Evolutionary conservation across 345 rosid species (phyloP).

Genomic region (Pistacia atlantica): DNA sequence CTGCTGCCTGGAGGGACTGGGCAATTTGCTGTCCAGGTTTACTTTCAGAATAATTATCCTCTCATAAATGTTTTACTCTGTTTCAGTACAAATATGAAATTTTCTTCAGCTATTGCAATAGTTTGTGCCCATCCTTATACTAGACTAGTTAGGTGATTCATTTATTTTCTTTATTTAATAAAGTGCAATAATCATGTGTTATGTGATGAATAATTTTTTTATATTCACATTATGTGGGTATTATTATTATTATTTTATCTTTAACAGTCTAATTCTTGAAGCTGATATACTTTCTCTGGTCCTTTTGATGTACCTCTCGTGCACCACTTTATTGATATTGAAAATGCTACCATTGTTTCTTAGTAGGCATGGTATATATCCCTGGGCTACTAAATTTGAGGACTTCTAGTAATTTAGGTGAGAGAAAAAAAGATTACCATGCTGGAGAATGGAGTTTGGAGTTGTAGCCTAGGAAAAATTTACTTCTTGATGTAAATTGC

Average conservation of each 20-base stretch:
- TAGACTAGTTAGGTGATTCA: neutral
- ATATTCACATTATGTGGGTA: neutral
- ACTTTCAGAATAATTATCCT: slow-evolving; percentile 10
- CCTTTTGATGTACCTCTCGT: neutral
- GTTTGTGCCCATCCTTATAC: slow-evolving; percentile 4
- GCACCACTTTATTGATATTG: neutral
- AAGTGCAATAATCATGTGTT: neutral
- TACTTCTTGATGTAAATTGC: neutral
- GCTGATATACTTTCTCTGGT: neutral
- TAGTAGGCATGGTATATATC: neutral
- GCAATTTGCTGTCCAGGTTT: slow-evolving; percentile 97
- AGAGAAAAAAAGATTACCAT: neutral
- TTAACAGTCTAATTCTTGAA: neutral
- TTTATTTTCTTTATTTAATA: neutral
- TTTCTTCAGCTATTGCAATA: neutral
- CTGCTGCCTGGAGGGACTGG: slow-evolving; percentile 99
- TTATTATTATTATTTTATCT: neutral
- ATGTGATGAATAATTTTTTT: neutral
- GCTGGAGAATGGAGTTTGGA: neutral
- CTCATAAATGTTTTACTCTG: slow-evolving; percentile 3
- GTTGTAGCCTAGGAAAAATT: neutral
- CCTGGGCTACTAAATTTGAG: neutral
- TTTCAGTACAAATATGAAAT: neutral
- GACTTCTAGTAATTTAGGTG: neutral
- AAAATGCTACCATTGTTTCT: neutral